phyloP scores from a whole-genome alignment of 1,284 basidiomycete species.

The Cystobasidiaceae sp. region DNA sequence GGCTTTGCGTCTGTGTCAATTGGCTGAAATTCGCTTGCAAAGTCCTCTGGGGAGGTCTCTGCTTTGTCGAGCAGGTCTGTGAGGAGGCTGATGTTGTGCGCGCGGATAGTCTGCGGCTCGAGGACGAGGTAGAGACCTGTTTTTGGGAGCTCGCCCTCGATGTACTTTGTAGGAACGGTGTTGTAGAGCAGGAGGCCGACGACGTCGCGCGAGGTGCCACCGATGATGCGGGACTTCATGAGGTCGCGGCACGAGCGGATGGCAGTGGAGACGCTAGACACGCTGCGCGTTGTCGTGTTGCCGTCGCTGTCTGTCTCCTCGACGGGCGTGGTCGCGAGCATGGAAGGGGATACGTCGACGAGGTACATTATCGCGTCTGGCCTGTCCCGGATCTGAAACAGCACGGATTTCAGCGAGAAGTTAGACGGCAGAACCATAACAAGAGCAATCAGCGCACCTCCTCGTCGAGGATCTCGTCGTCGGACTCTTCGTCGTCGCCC shows the following conservation, averaged over 20 bases:
- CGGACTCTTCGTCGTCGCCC: slow-evolving; percentile 23
- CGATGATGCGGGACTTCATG: slow-evolving; percentile 39
- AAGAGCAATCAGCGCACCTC: neutral
- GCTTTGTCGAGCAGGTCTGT: slow-evolving; percentile 59
- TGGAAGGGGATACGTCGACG: slow-evolving; percentile 84
- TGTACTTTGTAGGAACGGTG: slow-evolving; percentile 57
- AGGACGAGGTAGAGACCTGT: slow-evolving; percentile 69
- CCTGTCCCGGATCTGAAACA: slow-evolving; percentile 58
- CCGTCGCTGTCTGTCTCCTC: slow-evolving; percentile 11
- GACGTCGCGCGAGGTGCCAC: slow-evolving; percentile 36
- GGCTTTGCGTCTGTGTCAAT: slow-evolving; percentile 56
- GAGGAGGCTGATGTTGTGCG: slow-evolving; percentile 69
- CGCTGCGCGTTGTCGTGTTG: neutral
- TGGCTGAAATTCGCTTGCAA: slow-evolving; percentile 41
- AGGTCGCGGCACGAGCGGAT: slow-evolving; percentile 35
- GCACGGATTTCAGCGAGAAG: neutral
- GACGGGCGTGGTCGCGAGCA: slow-evolving; percentile 60
- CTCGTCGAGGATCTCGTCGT: slow-evolving; percentile 29
- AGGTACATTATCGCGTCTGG: slow-evolving; percentile 83
- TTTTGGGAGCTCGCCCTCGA: slow-evolving; percentile 60
- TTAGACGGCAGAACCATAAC: neutral
- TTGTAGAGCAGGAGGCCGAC: slow-evolving; percentile 83
- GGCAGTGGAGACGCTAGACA: slow-evolving; percentile 35
- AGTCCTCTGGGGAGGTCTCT: slow-evolving; percentile 42
- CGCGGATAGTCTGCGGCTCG: slow-evolving; percentile 68